Percentiles rank a stretch among this genome's conserved stretches.
These are phyloP conservation scores for Saccharomyces pastorianus DNA, from an alignment of 1,139 yeast species.

Conservation along the genomic window DNA sequence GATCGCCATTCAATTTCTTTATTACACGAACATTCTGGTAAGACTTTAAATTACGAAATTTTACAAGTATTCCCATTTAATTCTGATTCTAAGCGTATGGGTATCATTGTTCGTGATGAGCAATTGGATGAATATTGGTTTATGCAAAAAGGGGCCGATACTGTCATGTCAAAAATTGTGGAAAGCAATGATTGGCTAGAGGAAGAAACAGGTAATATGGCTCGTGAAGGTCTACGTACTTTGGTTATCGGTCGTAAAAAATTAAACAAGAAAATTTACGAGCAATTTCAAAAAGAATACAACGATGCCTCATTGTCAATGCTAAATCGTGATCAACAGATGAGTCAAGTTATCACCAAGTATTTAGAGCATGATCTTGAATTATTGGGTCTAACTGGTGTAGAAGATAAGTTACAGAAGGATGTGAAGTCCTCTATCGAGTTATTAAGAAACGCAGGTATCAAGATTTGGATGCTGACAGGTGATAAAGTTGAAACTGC, in stretches of 20 bases:
- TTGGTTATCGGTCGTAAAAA: slow-evolving; percentile 82
- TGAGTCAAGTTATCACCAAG: slow-evolving; percentile 60
- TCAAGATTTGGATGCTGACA: slow-evolving; percentile 97
- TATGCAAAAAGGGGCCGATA: slow-evolving; percentile 90
- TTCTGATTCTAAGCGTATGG: slow-evolving; percentile 96
- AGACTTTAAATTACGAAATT: slow-evolving; percentile 53
- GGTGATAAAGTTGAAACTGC: slow-evolving; percentile 99
- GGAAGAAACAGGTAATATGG: slow-evolving; percentile 96
- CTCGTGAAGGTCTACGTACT: slow-evolving; percentile 94
- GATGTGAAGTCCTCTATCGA: slow-evolving; percentile 91
- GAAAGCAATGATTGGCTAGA: slow-evolving; percentile 90
- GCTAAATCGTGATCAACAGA: slow-evolving; percentile 65
- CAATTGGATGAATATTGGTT: slow-evolving; percentile 69
- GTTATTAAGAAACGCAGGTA: slow-evolving; percentile 87
- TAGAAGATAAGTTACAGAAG: slow-evolving; percentile 86
- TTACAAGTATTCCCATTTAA: slow-evolving; percentile 86
- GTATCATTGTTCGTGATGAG: slow-evolving; percentile 65
- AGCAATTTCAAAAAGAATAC: slow-evolving; percentile 57
- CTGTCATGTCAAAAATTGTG: slow-evolving; percentile 85
- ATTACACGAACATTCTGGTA: slow-evolving; percentile 53
- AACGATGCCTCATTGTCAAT: slow-evolving; percentile 68
- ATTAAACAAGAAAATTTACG: slow-evolving; percentile 46
- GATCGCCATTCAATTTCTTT: slow-evolving; percentile 72
- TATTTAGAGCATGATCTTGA: slow-evolving; percentile 79
- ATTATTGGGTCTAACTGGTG: slow-evolving; percentile 89